A percentile compares a stretch with the other conserved stretches of the same genome.
Conservation (phyloP, 1,284 basidiomycete species). For the Rhodotorula mucilaginosa region DNA sequence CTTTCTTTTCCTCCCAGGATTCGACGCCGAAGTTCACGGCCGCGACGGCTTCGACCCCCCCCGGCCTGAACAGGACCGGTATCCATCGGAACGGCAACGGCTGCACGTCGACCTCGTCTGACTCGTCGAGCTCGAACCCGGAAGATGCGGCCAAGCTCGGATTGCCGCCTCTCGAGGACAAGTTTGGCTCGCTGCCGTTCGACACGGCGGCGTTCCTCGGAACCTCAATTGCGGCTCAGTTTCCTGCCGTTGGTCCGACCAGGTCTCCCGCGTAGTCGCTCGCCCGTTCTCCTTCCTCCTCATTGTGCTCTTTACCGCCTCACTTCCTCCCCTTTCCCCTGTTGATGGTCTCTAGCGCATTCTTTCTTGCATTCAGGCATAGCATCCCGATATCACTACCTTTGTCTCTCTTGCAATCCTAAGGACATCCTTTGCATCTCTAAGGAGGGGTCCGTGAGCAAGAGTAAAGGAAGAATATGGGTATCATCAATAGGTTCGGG, state of each 20-base stretch:
- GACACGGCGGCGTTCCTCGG: slow-evolving; percentile 2
- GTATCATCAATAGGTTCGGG: neutral
- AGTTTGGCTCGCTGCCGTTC: slow-evolving; percentile 3
- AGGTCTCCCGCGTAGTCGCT: neutral
- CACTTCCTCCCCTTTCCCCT: neutral
- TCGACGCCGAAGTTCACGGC: slow-evolving; percentile 1
- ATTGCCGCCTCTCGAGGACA: neutral
- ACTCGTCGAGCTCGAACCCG: slow-evolving; percentile 1
- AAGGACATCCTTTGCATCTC: no score
- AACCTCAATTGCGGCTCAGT: neutral
- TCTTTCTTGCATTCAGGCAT: no score
- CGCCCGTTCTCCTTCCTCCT: neutral
- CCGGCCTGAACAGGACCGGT: slow-evolving; percentile 2
- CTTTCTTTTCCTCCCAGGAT: neutral
- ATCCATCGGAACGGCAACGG: slow-evolving; percentile 4
- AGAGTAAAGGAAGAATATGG: neutral
- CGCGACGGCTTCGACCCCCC: neutral
- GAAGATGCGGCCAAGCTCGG: slow-evolving; percentile 5
- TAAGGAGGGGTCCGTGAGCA: neutral
- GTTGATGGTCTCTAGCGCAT: no score
- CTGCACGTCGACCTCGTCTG: neutral
- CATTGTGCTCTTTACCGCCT: neutral
- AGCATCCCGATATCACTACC: no score
- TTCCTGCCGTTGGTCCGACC: neutral
- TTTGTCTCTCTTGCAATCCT: no score